Base-by-base conservation (phyloP, 2,329 filamentous ascomycete species). In the Hymenoscyphus scutula region DNA sequence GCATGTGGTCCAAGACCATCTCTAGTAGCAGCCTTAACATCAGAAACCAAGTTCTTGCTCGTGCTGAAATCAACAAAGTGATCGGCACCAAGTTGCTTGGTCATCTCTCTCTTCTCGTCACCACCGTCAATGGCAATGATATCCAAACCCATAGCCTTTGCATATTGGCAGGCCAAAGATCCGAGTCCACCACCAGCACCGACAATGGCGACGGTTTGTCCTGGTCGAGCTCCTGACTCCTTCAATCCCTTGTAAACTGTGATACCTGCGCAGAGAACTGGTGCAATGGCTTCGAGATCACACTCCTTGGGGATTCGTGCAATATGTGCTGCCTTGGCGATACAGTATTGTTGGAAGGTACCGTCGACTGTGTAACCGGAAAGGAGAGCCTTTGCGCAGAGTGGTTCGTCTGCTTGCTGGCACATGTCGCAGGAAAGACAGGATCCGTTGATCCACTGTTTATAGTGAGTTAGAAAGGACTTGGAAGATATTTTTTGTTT, bases 331-430 rank as follows among this genome's bases (percentile, higher is more conserved):
- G 92, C 92, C 77, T 96, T 96, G 69, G 88, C 92, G 69, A 97
- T 85, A 76, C 85, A 86, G 80, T 96, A 97, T 81, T 97, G 88
- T 81, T 97, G 93, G 84, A 97, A 97, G 51, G 88, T 88, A 34
- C 93, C 93, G 75, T 97, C 91, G 74, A 97, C 92, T 4, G 91
- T 96, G 83, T 96, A 97, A 62, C 94, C 94, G 0, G 92, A 96
- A 48, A 97, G 84, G 38, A 84, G 79, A 29, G 90, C 86, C 64
- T 90, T 80, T 17, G 83, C 77, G 80, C 94, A 98, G 5, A 97
- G 87, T 2, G 91, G 89, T 79, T 97, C 93, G 70, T 96, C 90
- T 56, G 85, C 77, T 70, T 87, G 83, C 74, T 89, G 87, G 81
- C 93, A 97, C 83, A 91, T 96, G 70, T 86, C 83, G 80, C 93